Conservation (phyloP, 1,284 basidiomycete genomes). For the Ustanciosporium gigantosporum region DNA sequence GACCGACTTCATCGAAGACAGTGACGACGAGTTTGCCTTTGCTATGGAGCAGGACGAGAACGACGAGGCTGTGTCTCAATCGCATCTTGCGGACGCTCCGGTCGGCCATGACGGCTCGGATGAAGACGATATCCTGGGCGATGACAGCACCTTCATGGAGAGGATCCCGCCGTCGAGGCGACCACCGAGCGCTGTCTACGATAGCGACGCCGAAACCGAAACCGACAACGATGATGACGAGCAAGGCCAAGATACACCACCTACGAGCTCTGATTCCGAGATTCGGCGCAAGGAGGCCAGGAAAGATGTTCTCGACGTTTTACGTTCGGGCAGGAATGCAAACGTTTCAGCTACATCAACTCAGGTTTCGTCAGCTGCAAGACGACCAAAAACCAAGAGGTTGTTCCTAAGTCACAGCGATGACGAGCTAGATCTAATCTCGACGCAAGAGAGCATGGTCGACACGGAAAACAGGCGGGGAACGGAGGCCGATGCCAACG, state of each 20-base stretch:
- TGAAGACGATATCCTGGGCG: background rate
- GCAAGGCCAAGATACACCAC: conserved; percentile 17
- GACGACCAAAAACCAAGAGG: background rate
- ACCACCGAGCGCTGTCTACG: background rate
- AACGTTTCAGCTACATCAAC: no score
- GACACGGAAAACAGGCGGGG: background rate
- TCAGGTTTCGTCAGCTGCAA: background rate
- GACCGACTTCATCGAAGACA: conserved; percentile 55
- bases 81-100: conserved; percentile 1
- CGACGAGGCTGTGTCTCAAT: background rate
- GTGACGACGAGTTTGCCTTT: conserved; percentile 54
- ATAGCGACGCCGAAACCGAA: background rate
- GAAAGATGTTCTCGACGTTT: conserved; percentile 4
- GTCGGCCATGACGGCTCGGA: background rate
- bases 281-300: conserved; percentile 4
- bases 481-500: no score
- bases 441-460: background rate
- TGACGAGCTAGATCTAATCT: background rate
- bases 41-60: conserved; percentile 14
- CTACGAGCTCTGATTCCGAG: conserved; percentile 22
- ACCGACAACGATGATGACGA: conserved; percentile 3
- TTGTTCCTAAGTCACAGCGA: background rate
- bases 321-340: no score
- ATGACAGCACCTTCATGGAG: no score
- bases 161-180: background rate